Evolutionary conservation across 2,329 filamentous ascomycete species (phyloP), one percentile per base, ranked within the genome.

Genomic region (Epichloe bromicola): DNA sequence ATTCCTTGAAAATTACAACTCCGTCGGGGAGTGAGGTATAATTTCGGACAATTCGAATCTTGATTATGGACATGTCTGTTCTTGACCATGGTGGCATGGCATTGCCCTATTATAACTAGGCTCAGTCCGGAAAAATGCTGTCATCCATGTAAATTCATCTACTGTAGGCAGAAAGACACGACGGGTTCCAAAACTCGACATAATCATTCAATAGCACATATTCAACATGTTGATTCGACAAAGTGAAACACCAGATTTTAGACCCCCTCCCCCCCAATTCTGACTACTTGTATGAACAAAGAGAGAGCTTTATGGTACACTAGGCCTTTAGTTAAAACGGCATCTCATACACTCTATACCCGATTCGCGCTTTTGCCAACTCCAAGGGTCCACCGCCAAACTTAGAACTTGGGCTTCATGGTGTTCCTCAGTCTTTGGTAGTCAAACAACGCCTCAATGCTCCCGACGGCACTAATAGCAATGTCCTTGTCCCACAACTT

Each of bases 401-500:
- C 14, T 55, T 73, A 78, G 63, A 76, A 77, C 74, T 88, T 91
- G 70, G 88, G 83, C 76, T 82, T 88, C 85, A 93, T 93, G 68
- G 93, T 88, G 69, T 80, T 83, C 68, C 89, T 78, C 64, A 88
- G 77, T 67, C 85, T 75, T 68, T 84, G 76, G 75, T 93, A 94
- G 70, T 91, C 81, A 55, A 86, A 77, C 53, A 85, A 70, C 67
- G 83, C 91, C 79, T 97, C 93, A 65, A 97, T 89, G 73, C 82
- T 84, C 60, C 93, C 93, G 59, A 97, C 87, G 36, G 91, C 93
- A 67, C 84, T 90, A 69, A 98, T 79, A 63, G 93, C 93, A 63
- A 98, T 76, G 68, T 98, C 93, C 73, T 91, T 86, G 74, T 98
- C 93, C 93, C 93, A 98, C 55, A 98, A 75, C 75, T 93, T 95